Evolutionary conservation across 495 filamentous ascomycete genomes (phyloP).

Genomic region (Trichoderma orchidacearum): DNA sequence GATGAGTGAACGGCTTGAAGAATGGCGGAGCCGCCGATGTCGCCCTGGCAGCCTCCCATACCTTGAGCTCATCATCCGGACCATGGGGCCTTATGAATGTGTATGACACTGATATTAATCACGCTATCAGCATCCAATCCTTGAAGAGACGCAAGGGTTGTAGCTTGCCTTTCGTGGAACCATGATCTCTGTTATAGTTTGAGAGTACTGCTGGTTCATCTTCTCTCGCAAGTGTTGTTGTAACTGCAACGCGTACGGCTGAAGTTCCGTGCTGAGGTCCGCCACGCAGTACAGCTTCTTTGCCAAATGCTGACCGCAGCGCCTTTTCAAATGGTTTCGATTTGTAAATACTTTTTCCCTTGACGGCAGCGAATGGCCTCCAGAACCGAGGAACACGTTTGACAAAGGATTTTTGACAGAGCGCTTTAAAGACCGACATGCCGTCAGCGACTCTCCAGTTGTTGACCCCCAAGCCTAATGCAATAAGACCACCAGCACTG

Average conservation of each 20-base stretch:
- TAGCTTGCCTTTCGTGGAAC: constrained; percentile 7
- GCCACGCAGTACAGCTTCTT: constrained; percentile 24
- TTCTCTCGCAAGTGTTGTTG: constrained; percentile 23
- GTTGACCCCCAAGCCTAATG: constrained; percentile 37
- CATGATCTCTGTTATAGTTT: constrained; percentile 32
- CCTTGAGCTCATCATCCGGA: constrained; percentile 25
- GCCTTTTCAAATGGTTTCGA: constrained; percentile 22
- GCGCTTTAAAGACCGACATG: constrained; percentile 24
- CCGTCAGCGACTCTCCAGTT: constrained; percentile 29
- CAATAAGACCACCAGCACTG: constrained; percentile 44
- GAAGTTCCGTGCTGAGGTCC: constrained; percentile 3
- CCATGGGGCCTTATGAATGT: constrained; percentile 30
- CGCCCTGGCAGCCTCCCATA: constrained; percentile 41
- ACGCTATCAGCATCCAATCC: neutral
- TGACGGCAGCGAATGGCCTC: constrained; percentile 19
- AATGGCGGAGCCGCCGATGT: constrained; percentile 34
- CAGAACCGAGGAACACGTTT: constrained; percentile 13
- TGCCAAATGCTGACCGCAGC: constrained; percentile 16
- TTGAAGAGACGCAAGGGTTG: too few species aligned
- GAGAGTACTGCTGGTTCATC: constrained; percentile 27
- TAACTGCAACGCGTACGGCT: constrained; percentile 31
- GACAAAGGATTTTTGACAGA: constrained; percentile 30
- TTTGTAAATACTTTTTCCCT: constrained; percentile 20
- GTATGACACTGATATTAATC: constrained; percentile 14
- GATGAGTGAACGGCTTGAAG: constrained; percentile 32